Evolutionary conservation across 495 filamentous ascomycete species (phyloP).

Genomic region (Talaromyces adpressus): DNA sequence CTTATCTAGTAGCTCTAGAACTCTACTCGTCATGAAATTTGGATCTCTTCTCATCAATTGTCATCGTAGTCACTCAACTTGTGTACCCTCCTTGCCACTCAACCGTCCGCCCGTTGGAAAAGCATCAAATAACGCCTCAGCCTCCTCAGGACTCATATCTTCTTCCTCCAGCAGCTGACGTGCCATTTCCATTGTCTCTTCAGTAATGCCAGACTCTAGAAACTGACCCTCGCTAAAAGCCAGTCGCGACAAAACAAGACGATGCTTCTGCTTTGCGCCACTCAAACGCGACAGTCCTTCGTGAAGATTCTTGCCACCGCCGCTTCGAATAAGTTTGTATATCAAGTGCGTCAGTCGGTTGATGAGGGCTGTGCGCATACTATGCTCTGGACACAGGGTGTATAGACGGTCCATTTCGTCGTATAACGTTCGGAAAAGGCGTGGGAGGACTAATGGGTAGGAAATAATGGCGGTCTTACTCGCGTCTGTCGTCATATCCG

Average conservation of each 20-base stretch:
- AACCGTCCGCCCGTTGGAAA: conserved; percentile 29
- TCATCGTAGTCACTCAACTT: conserved; percentile 14
- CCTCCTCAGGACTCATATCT: conserved; percentile 60
- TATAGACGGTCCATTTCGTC: conserved; percentile 59
- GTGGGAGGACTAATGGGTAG: conserved; percentile 48
- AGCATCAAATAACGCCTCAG: conserved; percentile 52
- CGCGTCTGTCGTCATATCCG: conserved; percentile 31
- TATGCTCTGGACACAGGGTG: conserved; percentile 27
- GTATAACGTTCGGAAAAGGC: conserved; percentile 55
- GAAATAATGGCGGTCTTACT: conserved; percentile 46
- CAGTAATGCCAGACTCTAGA: conserved; percentile 58
- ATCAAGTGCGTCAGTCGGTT: conserved; percentile 58
- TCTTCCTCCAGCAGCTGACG: conserved; percentile 56
- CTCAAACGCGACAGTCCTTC: conserved; percentile 48
- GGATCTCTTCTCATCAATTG: too few species aligned
- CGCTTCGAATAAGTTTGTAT: conserved; percentile 46
- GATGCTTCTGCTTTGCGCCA: conserved; percentile 58
- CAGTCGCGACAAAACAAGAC: conserved; percentile 57
- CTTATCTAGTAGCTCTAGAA: too few species aligned
- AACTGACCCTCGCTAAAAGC: conserved; percentile 59
- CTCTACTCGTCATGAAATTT: too few species aligned
- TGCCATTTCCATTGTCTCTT: conserved; percentile 60
- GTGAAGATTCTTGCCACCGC: conserved; percentile 43
- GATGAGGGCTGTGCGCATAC: conserved; percentile 39
- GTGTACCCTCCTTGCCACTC: conserved; percentile 18